These are phyloP conservation scores for Ophiostoma himal-ulmi DNA, from an alignment of 2,329 filamentous ascomycete species.

Conservation along the genomic window DNA sequence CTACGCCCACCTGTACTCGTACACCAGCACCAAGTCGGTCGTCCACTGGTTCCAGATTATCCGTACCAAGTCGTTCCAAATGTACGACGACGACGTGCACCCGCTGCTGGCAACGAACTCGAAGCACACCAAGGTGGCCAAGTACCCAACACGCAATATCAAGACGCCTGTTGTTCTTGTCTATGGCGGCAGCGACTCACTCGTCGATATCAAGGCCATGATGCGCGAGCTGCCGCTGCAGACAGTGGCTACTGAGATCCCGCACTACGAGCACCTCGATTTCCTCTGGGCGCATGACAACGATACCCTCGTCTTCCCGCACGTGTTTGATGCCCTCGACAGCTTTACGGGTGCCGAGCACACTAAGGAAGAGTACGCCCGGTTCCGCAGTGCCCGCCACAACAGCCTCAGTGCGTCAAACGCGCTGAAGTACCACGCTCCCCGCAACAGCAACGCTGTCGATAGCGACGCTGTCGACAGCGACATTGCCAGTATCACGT, in stretches of 20 bases:
- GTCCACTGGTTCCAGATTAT: slow-evolving; percentile 99
- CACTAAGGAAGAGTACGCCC: slow-evolving; percentile 55
- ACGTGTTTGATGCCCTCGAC: slow-evolving; percentile 84
- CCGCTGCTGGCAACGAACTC: slow-evolving; percentile 65
- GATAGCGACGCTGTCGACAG: background rate
- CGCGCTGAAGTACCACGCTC: background rate
- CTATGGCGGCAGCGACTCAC: slow-evolving; percentile 87
- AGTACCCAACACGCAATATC: slow-evolving; percentile 95
- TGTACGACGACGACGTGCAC: slow-evolving; percentile 94
- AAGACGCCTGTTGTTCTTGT: slow-evolving; percentile 89
- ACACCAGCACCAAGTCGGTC: slow-evolving; percentile 91
- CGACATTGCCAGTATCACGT: background rate
- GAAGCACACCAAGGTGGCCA: slow-evolving; percentile 93
- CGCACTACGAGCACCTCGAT: slow-evolving; percentile 93
- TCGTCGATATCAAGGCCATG: slow-evolving; percentile 93
- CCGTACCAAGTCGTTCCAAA: slow-evolving; percentile 90
- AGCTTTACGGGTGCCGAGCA: slow-evolving; percentile 57
- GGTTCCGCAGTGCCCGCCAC: slow-evolving; percentile 48
- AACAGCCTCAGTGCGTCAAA: slow-evolving; percentile 39
- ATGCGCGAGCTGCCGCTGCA: slow-evolving; percentile 76
- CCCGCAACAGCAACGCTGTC: background rate
- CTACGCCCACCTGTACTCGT: slow-evolving; percentile 93
- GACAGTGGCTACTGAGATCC: slow-evolving; percentile 79
- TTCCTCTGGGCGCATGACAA: slow-evolving; percentile 92
- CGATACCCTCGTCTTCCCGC: slow-evolving; percentile 75